Base-by-base conservation (phyloP, 805 yeast genomes). In the Wickerhamiella bombiphila region DNA sequence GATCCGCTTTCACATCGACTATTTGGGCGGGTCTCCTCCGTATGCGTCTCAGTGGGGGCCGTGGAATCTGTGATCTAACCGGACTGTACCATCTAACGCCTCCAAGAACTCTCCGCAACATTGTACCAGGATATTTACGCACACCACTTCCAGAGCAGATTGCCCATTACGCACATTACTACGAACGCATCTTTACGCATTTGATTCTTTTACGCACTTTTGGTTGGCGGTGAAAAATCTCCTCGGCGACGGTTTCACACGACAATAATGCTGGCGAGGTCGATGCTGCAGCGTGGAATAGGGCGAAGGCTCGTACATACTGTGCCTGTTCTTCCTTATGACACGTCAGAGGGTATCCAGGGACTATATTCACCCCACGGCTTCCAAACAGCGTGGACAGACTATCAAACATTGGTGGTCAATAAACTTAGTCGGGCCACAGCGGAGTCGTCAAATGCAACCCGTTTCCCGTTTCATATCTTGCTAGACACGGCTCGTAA, bases 371-470 rank as follows among this genome's bases (percentile, higher is more conserved):
- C 79, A 4, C 52, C 74, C 2, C 55, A 66, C 39, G 94, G 83
- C 24, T 81, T 76, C 60, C 61, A 75, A 41, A 59, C 68, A 3
- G 80, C 85, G 2, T 88, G 96, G 96, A 61, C 61, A 3, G 79
- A 85, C 39, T 76, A 82, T 57, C 98, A 88, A 60, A 65, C 63
- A 37, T 72, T 62, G 43, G 58, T 56, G 5, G 40, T 53, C 13
- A 74, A 38, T 68, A 80, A 40, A 66, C 74, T 47, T 71, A 46
- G 67, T 77, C 16, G 59, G 70, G 46, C 71, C 35, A 80, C 93
- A 1, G 70, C 69, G 35, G 95, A 93, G 13, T 80, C 94, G 1
- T 77, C 74, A 39, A 69, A 75, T 55, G 95, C 83, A 57, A 69
- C 79, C 5, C 72, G 80, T 54, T 61, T 69, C 15, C 88, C 94